Base-by-base conservation (phyloP, 78 protist genomes). In the Dictyostelium firmibasis region DNA sequence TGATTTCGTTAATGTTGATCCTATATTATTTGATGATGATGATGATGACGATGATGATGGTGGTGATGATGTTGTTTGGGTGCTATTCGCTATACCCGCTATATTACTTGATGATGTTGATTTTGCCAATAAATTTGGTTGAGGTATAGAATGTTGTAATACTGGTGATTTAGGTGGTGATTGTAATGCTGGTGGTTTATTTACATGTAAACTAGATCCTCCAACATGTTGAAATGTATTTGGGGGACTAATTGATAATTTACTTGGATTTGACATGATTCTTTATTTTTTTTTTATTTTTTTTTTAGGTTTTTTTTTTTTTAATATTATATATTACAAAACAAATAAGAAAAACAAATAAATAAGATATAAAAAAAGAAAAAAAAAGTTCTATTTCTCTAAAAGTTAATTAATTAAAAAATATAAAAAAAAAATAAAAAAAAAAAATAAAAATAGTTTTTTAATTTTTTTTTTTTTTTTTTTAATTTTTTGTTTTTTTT, bases 201-300 rank as follows among this genome's bases (percentile, higher is more conserved):
- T n/a, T 25, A 67, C 35, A 27, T n/a, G 16, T 67, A 72, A 27
- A 31, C 3, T 31, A 14, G 41, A 31, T 31, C 79, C 79, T 2
- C 79, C 44, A 5, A 72, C 79, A 72, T 72, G 79, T 72, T 33
- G 44, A 72, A 72, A 72, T 72, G 43, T 29, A 72, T 33, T 72
- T 31, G 79, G 79, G 4, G 44, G 44, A 33, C 79, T 72, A 31
- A 72, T 72, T 33, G 79, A 33, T 16, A 33, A 33, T 33, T 72
- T 72, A 72, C 27, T 72, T 16, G n/a, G 36, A 14, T 72, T 72
- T 72, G 79, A 27, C 79, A 70, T 70, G 1, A 0, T 67, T n/a
- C 6, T 10, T 27, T 27, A 25, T 67, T 27, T 67, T 67, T 27
- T 67, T 67, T 10, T 67, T 67, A 25, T 67, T 67, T 3, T 27